Evolutionary conservation across 2,329 filamentous ascomycete species (phyloP).

Genomic region (Botryotinia calthae): DNA sequence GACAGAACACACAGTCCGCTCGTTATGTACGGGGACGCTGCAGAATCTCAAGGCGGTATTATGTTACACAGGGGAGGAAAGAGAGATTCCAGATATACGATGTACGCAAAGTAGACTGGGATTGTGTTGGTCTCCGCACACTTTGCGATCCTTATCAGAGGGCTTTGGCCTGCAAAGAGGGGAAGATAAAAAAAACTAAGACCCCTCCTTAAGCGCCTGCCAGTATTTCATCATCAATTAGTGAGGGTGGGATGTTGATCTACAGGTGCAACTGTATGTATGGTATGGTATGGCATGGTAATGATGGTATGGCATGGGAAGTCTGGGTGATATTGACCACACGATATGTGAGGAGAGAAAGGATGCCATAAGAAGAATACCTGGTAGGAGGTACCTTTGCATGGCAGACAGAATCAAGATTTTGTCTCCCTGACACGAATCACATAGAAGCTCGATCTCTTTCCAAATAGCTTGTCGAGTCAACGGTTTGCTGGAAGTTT

Average conservation of each 20-base stretch:
- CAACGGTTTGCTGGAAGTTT: neutral
- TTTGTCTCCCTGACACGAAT: neutral
- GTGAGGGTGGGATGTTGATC: neutral
- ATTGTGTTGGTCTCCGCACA: slow-evolving; percentile 8
- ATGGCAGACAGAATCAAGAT: neutral
- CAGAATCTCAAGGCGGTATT: slow-evolving; percentile 15
- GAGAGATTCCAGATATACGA: neutral
- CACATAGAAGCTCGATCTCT: neutral
- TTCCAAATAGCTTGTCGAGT: neutral
- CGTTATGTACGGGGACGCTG: neutral
- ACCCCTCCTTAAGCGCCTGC: slow-evolving; percentile 5
- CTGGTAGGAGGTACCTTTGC: neutral
- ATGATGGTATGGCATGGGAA: neutral
- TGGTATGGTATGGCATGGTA: neutral
- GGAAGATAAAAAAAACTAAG: slow-evolving; percentile 1
- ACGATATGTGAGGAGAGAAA: neutral
- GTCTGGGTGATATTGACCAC: neutral
- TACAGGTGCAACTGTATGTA: neutral
- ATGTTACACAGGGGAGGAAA: slow-evolving; percentile 4
- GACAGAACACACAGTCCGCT: neutral
- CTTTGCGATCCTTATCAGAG: slow-evolving; percentile 5
- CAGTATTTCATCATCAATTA: neutral
- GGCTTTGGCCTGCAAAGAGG: slow-evolving; percentile 10
- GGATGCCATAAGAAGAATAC: neutral
- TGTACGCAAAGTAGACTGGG: neutral